Evolutionary conservation across 1,284 basidiomycete genomes (phyloP).

Genomic region (Heimioporus retisporus): DNA sequence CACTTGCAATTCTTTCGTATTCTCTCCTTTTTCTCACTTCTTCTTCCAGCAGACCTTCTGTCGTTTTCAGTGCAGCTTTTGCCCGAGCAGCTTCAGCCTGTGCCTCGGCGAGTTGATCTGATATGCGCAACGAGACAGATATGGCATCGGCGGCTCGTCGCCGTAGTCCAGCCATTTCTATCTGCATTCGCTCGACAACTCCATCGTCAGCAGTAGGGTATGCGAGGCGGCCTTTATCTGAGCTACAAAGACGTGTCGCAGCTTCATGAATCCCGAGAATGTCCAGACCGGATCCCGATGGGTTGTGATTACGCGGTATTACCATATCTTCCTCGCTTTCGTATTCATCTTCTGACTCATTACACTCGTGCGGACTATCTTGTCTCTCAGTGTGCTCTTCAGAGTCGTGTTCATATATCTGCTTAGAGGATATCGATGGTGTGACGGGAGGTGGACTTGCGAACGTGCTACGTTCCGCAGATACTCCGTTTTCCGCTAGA

Average conservation of each 20-base stretch:
- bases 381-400: slow-evolving; percentile 45
- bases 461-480: slow-evolving; percentile 14
- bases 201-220: slow-evolving; percentile 46
- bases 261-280: slow-evolving; percentile 43
- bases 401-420: slow-evolving; percentile 26
- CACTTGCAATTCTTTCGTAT: slow-evolving; percentile 62
- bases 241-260: slow-evolving; percentile 38
- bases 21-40: slow-evolving; percentile 67
- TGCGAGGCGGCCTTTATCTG: slow-evolving; percentile 28
- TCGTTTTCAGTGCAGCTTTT: slow-evolving; percentile 60
- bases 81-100: slow-evolving; percentile 67
- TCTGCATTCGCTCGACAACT: slow-evolving; percentile 66
- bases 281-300: slow-evolving; percentile 43
- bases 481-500: slow-evolving; percentile 13
- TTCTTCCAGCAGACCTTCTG: slow-evolving; percentile 68
- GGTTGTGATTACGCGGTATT: slow-evolving; percentile 55
- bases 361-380: slow-evolving; percentile 44
- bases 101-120: slow-evolving; percentile 71
- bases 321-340: slow-evolving; percentile 73
- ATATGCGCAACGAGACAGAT: slow-evolving; percentile 66
- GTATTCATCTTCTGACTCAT: slow-evolving; percentile 56
- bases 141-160: slow-evolving; percentile 74
- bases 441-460: slow-evolving; percentile 20
- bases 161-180: slow-evolving; percentile 68
- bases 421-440: slow-evolving; percentile 26